phyloP scores from a whole-genome alignment of 2,329 filamentous ascomycete species.

The Penicillium sclerotiorum region DNA sequence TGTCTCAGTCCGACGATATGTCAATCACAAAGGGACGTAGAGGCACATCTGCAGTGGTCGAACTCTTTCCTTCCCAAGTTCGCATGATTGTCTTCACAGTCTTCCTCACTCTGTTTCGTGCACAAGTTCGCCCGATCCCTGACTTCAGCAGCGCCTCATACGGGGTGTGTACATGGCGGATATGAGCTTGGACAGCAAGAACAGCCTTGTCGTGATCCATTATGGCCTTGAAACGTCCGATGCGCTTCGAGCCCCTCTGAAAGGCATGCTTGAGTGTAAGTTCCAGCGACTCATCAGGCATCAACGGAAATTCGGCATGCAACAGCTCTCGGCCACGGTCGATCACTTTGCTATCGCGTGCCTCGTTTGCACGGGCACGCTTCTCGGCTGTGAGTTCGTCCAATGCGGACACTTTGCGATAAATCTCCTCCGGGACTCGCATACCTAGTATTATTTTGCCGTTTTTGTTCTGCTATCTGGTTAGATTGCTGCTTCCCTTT shows the following conservation, averaged over 20 bases:
- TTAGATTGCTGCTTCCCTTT: background rate
- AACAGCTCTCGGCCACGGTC: constrained; percentile 31
- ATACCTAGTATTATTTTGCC: constrained; percentile 44
- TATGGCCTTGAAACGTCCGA: constrained; percentile 38
- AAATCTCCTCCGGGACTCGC: constrained; percentile 44
- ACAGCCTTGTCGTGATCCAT: constrained; percentile 38
- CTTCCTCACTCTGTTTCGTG: constrained; percentile 36
- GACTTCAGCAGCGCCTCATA: constrained; percentile 40
- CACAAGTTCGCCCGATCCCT: constrained; percentile 29
- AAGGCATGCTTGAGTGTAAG: constrained; percentile 43
- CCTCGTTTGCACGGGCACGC: constrained; percentile 43
- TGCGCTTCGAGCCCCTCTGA: constrained; percentile 43
- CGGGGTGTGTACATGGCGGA: constrained; percentile 45
- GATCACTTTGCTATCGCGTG: constrained; percentile 37
- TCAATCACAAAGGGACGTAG: too few species aligned
- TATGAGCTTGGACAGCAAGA: constrained; percentile 48
- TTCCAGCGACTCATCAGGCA: constrained; percentile 37
- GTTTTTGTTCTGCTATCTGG: constrained; percentile 27
- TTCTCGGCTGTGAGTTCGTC: constrained; percentile 44
- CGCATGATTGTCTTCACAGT: constrained; percentile 31
- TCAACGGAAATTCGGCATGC: constrained; percentile 38
- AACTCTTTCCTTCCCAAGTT: constrained; percentile 34
- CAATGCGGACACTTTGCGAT: constrained; percentile 40
- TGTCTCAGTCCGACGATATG: too few species aligned
- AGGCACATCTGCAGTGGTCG: too few species aligned